Percentiles rank a stretch among this genome's conserved stretches.
These are phyloP conservation scores for Phymatotrichopsis omnivora DNA, from an alignment of 2,329 filamentous ascomycete genomes.

Conservation along the genomic window DNA sequence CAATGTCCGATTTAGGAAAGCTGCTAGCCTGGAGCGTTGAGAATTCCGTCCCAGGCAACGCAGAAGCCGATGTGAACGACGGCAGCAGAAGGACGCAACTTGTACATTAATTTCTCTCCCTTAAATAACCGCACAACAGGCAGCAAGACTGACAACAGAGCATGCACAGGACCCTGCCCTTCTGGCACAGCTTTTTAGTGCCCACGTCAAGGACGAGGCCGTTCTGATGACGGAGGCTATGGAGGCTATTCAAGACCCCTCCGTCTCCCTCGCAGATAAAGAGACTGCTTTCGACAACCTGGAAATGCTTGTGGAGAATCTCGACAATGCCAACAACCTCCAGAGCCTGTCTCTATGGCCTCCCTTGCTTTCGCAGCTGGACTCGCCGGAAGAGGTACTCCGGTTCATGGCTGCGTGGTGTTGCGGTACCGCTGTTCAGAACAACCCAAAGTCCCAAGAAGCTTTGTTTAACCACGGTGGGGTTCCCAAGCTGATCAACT, in stretches of 20 bases:
- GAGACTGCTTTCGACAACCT: constrained; percentile 87
- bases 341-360: constrained; percentile 69
- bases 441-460: constrained; percentile 80
- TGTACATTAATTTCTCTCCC: constrained; percentile 26
- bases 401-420: constrained; percentile 88
- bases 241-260: constrained; percentile 56
- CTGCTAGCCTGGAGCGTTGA: constrained; percentile 68
- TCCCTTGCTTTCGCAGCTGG: constrained; percentile 61
- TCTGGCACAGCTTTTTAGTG: constrained; percentile 66
- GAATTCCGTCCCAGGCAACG: constrained; percentile 37
- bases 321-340: constrained; percentile 97
- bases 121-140: constrained; percentile 30
- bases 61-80: no score
- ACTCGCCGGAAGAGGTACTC: constrained; percentile 58
- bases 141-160: no score
- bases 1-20: constrained; percentile 58
- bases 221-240: constrained; percentile 85
- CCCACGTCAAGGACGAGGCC: constrained; percentile 61
- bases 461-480: constrained; percentile 54
- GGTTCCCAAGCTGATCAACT: constrained; percentile 56
- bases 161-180: constrained; percentile 48
- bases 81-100: constrained; percentile 34
- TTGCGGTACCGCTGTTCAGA: constrained; percentile 88
- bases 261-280: constrained; percentile 62
- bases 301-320: constrained; percentile 78